These are phyloP conservation scores for Penicillium sp. DNA, from an alignment of 2,329 filamentous ascomycete genomes.

Conservation along the genomic window DNA sequence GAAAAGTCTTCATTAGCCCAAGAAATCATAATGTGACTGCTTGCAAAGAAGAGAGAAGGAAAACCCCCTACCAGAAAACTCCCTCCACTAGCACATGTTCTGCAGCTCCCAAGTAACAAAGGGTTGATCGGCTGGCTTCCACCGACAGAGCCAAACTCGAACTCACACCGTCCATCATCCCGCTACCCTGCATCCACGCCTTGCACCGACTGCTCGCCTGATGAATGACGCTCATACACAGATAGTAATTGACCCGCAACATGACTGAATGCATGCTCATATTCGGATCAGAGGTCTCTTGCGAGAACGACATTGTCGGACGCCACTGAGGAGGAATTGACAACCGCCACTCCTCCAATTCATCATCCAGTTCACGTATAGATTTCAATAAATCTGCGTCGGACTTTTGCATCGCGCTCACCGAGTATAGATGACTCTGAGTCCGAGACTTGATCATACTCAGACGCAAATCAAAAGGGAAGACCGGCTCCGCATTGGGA, in stretches of 20 bases:
- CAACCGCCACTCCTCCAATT: slow-evolving; percentile 61
- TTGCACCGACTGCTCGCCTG: slow-evolving; percentile 60
- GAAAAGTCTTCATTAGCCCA: not conserved
- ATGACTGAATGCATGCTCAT: slow-evolving; percentile 56
- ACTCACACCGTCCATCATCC: slow-evolving; percentile 54
- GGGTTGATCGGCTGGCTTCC: slow-evolving; percentile 62
- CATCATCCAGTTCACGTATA: slow-evolving; percentile 63
- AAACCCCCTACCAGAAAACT: slow-evolving; percentile 56
- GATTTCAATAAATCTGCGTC: slow-evolving; percentile 61
- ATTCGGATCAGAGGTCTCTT: slow-evolving; percentile 40
- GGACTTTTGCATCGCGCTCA: slow-evolving; percentile 55
- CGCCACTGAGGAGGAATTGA: slow-evolving; percentile 55
- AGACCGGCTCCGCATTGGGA: slow-evolving; percentile 36
- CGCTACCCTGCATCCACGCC: slow-evolving; percentile 45
- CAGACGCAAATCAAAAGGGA: slow-evolving; percentile 58
- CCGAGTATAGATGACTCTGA: slow-evolving; percentile 58
- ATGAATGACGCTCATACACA: slow-evolving; percentile 63
- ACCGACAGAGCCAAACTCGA: slow-evolving; percentile 62
- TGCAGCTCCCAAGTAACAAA: slow-evolving; percentile 56
- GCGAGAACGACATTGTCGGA: slow-evolving; percentile 55
- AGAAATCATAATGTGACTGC: not conserved
- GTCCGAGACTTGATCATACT: slow-evolving; percentile 60
- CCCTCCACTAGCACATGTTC: slow-evolving; percentile 53
- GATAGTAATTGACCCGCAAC: slow-evolving; percentile 62
- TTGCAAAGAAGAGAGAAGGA: no score